Conservation (phyloP, 2,329 filamentous ascomycete species). For the Colletotrichum lentis region DNA sequence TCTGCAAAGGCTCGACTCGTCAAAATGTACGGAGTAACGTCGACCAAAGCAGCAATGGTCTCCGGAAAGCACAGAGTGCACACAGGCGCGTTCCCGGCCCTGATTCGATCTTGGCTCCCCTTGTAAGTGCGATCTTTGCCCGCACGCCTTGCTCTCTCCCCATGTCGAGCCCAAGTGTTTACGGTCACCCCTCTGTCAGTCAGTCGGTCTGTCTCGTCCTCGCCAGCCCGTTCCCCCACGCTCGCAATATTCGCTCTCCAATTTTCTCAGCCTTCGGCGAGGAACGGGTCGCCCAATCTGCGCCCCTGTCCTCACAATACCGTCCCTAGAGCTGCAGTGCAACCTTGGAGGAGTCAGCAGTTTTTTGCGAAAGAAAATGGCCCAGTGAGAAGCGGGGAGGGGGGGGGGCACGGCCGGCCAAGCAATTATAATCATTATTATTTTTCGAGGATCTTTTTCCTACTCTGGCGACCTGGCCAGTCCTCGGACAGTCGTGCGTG, state of each 20-base stretch:
- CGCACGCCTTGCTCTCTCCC: conserved; percentile 16
- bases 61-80: conserved; percentile 31
- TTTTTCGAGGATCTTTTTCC: too few species aligned
- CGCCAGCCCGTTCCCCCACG: conserved; percentile 24
- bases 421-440: too few species aligned
- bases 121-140: conserved; percentile 28
- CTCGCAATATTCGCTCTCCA: conserved; percentile 10
- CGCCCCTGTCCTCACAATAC: conserved; percentile 3
- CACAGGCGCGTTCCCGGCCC: conserved; percentile 18
- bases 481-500: conserved; percentile 12
- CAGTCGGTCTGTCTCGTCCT: background rate
- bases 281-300: conserved; percentile 4
- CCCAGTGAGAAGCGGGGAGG: background rate
- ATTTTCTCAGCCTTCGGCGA: conserved; percentile 3
- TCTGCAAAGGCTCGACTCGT: conserved; percentile 3
- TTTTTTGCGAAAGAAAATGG: conserved; percentile 30
- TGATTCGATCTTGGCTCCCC: conserved; percentile 29
- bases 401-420: background rate
- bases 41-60: conserved; percentile 19
- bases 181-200: conserved; percentile 20
- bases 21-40: conserved; percentile 3
- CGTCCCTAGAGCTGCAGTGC: conserved; percentile 24
- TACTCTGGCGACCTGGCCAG: background rate
- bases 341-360: conserved; percentile 16
- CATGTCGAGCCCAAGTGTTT: conserved; percentile 1